Evolutionary conservation across 2,329 filamentous ascomycete species (phyloP), one percentile per base, ranked within the genome.

Genomic region (Ceratocystis huliohia): DNA sequence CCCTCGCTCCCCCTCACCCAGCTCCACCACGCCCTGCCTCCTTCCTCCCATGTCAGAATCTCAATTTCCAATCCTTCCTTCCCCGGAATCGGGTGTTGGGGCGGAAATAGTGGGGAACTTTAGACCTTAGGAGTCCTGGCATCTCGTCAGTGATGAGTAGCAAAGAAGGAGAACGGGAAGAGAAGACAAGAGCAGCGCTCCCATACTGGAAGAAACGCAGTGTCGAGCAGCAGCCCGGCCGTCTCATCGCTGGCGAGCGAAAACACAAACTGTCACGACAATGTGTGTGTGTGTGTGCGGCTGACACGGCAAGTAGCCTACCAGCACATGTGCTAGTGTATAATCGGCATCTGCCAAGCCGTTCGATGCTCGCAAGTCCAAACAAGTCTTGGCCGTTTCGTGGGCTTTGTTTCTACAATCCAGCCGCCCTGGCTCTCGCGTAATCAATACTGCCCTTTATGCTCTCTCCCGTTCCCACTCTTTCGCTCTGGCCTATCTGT

Each of bases 51-150:
- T 28, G 53, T 59, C 53, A 59, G 53, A 17, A 59, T 37, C 22
- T 33, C 25, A 13, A 17, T 33, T 59, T 50, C 46, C 46, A 50
- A 7, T n/a, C 28, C 25, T 59, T 59, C 53, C 53, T 33, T 59
- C 53, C 53, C 53, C 53, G 53, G 53, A 59, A 59, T 59, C 53
- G 28, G 53, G 53, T 59, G 28, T 59, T 59, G 28, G 53, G 53
- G 53, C 53, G 28, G 53, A 59, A 59, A 59, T n/a, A 33, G 53
- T 59, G 53, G 53, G 28, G 53, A 59, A 33, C 28, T 30, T 20
- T 37, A 2, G 48, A 13, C 20, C 25, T 53, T 53, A 5, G 20
- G 22, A 22, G 10, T 0, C 48, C 15, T 25, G 22, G 13, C 48
- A 30, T 37, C n/a, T 25, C 25, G 15, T 17, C 17, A 37, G 37